Evolutionary conservation across 768 basidiomycete genomes (phyloP).

Genomic region (Suillus americanus): DNA sequence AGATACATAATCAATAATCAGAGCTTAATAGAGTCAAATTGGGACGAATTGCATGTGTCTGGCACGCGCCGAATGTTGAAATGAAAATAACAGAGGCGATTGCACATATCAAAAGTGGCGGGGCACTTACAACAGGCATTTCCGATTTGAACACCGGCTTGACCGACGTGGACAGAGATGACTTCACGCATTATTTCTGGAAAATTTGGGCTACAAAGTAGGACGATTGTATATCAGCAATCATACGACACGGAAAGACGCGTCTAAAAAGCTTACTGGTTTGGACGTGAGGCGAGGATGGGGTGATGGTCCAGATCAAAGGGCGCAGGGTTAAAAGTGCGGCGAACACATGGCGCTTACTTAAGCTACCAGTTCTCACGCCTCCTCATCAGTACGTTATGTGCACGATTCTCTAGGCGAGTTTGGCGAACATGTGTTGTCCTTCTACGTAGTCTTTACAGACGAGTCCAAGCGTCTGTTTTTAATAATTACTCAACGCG

Average conservation of each 20-base stretch:
- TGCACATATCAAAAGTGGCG: conserved; percentile 1
- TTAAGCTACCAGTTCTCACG: conserved; percentile 29
- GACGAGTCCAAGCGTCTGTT: neutral
- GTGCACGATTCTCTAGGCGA: neutral
- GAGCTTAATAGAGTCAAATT: neutral
- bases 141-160: conserved; percentile 97
- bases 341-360: conserved; percentile 34
- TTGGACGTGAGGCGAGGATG: conserved; percentile 26
- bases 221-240: conserved; percentile 2
- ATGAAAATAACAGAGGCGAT: conserved; percentile 2
- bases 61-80: conserved; percentile 1
- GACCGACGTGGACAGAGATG: conserved; percentile 97
- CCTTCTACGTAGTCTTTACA: neutral
- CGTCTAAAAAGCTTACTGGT: conserved; percentile 29
- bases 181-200: conserved; percentile 81
- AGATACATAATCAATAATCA: conserved; percentile 19
- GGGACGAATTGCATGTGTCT: conserved; percentile 17
- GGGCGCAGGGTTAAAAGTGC: conserved; percentile 43
- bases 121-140: conserved; percentile 93
- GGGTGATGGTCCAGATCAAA: conserved; percentile 25
- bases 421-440: neutral
- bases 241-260: conserved; percentile 26
- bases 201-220: conserved; percentile 10
- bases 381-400: conserved; percentile 9
- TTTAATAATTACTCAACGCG: neutral